Evolutionary conservation across 768 basidiomycete genomes (phyloP), one percentile per base, ranked within the genome.

Genomic region (Crucibulum laeve): DNA sequence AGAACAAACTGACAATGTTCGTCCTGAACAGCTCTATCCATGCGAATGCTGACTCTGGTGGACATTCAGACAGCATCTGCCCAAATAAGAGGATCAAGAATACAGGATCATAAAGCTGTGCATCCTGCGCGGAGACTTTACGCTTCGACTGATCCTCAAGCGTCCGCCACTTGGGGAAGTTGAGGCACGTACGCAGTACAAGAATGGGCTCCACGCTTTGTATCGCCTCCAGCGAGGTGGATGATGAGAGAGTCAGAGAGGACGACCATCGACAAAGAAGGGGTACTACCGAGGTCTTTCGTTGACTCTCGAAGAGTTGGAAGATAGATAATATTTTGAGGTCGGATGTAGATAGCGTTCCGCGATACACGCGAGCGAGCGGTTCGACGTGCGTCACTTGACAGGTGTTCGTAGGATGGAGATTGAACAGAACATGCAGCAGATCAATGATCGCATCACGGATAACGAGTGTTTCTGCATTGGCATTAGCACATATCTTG

Each of bases 21-120:
- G 85, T 87, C 50, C 91, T 69, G 57, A 94, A 83, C 14, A 96
- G 59, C 54, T 89, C 84, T 11, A 94, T 84, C 92, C 92, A 95
- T n/a, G 73, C 78, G 46, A 85, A 63, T 0, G 80, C 74, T 0
- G 79, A 79, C 1, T 71, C 59, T 1, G 81, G 84, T 13, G 62
- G 71, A 40, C 69, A 71, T 25, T 85, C 79, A 1, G 65, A 63
- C n/a, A 93, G 65, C 59, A 81, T 76, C 40, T 82, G 74, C 3
- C 76, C 73, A 26, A 84, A 77, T n/a, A 92, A 64, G 2, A 81
- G 65, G 25, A 87, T 61, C 11, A 91, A 55, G 60, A 94, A 90
- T 1, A 83, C 57, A 5, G 93, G 91, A 55, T 97, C 93, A 53
- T 93, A 96, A 25, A 84, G 57, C 8, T 62, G 65, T 8, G 56